Conservation (phyloP, 1,284 basidiomycete genomes). For the Rhizopogon hawkerae region DNA sequence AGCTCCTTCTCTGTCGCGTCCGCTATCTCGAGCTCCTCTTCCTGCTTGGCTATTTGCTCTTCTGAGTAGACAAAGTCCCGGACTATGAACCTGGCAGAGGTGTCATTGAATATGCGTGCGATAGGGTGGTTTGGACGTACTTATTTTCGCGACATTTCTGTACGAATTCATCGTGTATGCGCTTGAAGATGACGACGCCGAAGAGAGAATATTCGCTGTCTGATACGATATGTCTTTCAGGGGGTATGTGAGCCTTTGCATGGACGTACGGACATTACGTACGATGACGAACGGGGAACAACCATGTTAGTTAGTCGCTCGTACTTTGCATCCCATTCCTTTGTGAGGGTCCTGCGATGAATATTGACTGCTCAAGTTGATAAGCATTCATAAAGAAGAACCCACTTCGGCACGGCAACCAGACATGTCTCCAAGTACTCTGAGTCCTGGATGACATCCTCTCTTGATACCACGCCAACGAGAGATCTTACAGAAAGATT, state of each 20-base stretch:
- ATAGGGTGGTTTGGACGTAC: constrained; percentile 33
- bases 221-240: constrained; percentile 51
- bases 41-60: constrained; percentile 74
- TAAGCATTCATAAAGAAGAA: constrained; percentile 4
- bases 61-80: constrained; percentile 95
- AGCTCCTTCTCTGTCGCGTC: constrained; percentile 92
- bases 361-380: constrained; percentile 7
- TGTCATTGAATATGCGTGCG: constrained; percentile 5
- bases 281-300: constrained; percentile 92
- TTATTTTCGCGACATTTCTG: constrained; percentile 96
- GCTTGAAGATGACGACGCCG: constrained; percentile 85
- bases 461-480: constrained; percentile 76
- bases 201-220: constrained; percentile 91
- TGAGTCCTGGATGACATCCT: constrained; percentile 78
- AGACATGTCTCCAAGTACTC: constrained; percentile 93
- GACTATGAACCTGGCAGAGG: constrained; percentile 61
- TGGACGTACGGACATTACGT: constrained; percentile 25
- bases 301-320: constrained; percentile 87
- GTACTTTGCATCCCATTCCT: constrained; percentile 88
- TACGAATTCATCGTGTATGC: constrained; percentile 85
- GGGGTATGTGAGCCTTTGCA: constrained; percentile 11
- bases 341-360: constrained; percentile 59
- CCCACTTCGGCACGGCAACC: constrained; percentile 90
- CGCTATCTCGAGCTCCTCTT: constrained; percentile 73
- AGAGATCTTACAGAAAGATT: constrained; percentile 89